These are phyloP conservation scores for Chaetomiaceae sp. DNA, from an alignment of 2,329 filamentous ascomycete genomes.

Conservation along the genomic window DNA sequence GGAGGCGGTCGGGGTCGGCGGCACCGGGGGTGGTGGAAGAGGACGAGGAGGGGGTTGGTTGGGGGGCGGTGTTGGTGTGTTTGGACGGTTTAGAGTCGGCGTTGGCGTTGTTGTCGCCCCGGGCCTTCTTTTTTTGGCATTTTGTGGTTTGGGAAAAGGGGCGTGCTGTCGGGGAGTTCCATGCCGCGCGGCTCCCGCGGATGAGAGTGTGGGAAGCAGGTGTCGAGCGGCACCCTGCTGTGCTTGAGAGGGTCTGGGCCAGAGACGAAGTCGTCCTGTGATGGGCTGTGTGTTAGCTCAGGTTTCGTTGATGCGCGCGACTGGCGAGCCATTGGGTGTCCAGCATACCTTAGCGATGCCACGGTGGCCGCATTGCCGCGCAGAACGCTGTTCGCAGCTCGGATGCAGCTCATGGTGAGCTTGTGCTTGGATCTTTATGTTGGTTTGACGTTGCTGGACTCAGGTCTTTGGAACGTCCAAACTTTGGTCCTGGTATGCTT, in stretches of 20 bases:
- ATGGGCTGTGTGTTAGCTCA: neutral
- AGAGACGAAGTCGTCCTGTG: slow-evolving; percentile 7
- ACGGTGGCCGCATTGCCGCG: slow-evolving; percentile 10
- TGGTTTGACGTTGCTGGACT: neutral
- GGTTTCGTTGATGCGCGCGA: neutral
- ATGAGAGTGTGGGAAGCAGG: neutral
- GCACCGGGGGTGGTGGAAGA: neutral
- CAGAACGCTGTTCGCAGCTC: slow-evolving; percentile 20
- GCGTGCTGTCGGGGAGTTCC: neutral
- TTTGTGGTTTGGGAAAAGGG: slow-evolving; percentile 16
- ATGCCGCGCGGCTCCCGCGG: neutral
- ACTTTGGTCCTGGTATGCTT: neutral
- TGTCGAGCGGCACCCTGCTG: neutral
- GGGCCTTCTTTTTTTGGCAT: slow-evolving; percentile 10
- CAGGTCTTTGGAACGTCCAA: neutral
- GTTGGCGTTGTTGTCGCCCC: neutral
- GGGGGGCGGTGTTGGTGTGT: too few relatives aligned
- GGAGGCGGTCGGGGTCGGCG: slow-evolving; percentile 18
- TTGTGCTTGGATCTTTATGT: too few relatives aligned
- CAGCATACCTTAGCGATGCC: slow-evolving; percentile 16
- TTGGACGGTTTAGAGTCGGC: too few relatives aligned
- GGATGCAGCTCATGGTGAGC: slow-evolving; percentile 22
- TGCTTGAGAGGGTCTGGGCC: neutral
- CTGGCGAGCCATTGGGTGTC: slow-evolving; percentile 7
- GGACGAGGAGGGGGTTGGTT: neutral